Evolutionary conservation across 768 basidiomycete genomes (phyloP), one percentile per base, ranked within the genome.

Genomic region (Mycena vitilis): DNA sequence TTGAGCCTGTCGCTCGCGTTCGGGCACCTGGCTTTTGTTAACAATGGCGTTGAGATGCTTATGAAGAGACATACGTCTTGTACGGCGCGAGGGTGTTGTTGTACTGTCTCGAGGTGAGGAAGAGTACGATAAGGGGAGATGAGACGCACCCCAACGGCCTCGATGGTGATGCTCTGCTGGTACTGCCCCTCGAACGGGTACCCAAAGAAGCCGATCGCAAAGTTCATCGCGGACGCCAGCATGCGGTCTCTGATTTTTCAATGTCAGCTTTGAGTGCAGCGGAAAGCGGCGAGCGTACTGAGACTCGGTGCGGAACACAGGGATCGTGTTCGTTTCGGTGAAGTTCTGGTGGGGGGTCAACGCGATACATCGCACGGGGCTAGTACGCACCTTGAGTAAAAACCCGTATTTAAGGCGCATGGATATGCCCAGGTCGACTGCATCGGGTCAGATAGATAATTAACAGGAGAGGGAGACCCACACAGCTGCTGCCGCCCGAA

Each of bases 51-150:
- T 30, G 30, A n/a, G 30, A 30, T 30, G 2, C 30, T 30, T 5
- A 30, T 30, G 30, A 30, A 30, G 5, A 9, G 13, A 76, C 84
- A 53, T 73, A 93, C 82, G 93, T 94, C 65, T 86, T 85, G 71
- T 95, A 96, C 5, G 95, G 95, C 0, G 95, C 86, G 6, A 98
- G 87, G 1, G 95, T 95, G 76, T 92, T 93, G 79, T 94, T 95
- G 75, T 91, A 93, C 86, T 92, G 55, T 36, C 51, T 66, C 44
- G 16, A 45, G 15, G 44, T 45, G 15, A 45, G 13, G 2, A 20
- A 45, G 20, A 9, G 10, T 20, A 15, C 15, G 20, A 7, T 45
- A 36, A 15, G 45, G 18, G 18, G 7, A 18, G 44, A 45, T 30
- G 7, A 60, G 69, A 72, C 89, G 75, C 81, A 84, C 92, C 6